Percentiles rank a stretch among this genome's conserved stretches.
Evolutionary conservation across 1,284 basidiomycete species (phyloP).

Genomic region (Bjerkandera adusta): DNA sequence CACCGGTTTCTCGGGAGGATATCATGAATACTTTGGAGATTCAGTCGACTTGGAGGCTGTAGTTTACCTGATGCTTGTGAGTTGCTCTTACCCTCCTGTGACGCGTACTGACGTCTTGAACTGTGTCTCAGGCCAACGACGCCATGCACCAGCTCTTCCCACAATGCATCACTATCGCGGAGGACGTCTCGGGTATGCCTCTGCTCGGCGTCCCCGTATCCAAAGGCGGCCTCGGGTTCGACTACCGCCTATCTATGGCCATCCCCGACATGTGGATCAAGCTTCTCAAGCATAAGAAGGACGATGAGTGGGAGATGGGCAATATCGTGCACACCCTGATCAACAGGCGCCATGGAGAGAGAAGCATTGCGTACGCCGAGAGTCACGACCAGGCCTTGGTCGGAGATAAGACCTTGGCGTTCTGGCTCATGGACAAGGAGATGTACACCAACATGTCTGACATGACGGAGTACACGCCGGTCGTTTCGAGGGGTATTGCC

Average conservation of each 20-base stretch:
- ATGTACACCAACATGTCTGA: conserved; percentile 99
- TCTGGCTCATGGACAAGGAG: conserved; percentile 99
- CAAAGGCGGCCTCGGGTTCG: conserved; percentile 93
- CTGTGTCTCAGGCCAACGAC: conserved; percentile 79
- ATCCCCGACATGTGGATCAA: conserved; percentile 99
- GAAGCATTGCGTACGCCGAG: conserved; percentile 93
- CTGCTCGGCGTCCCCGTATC: conserved; percentile 80
- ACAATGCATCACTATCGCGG: conserved; percentile 86
- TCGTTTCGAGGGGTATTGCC: conserved; percentile 87
- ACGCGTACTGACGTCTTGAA: conserved; percentile 8
- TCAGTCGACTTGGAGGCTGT: conserved; percentile 87
- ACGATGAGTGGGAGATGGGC: conserved; percentile 88
- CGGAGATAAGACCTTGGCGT: conserved; percentile 96
- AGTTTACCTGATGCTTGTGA: conserved; percentile 93
- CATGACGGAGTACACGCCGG: conserved; percentile 78
- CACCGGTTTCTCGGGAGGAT: conserved; percentile 94
- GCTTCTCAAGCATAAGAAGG: conserved; percentile 87
- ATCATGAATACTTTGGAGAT: conserved; percentile 96
- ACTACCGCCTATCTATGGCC: conserved; percentile 97
- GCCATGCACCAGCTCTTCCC: conserved; percentile 85
- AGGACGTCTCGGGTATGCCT: conserved; percentile 99
- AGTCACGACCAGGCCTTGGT: conserved; percentile 98
- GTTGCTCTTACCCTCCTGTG: conserved; percentile 30
- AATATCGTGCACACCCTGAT: conserved; percentile 89
- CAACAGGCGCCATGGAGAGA: conserved; percentile 88